Evolutionary conservation across 2,329 filamentous ascomycete genomes (phyloP), one percentile per base, ranked within the genome.

Genomic region (Paraconiothyrium brasiliense): DNA sequence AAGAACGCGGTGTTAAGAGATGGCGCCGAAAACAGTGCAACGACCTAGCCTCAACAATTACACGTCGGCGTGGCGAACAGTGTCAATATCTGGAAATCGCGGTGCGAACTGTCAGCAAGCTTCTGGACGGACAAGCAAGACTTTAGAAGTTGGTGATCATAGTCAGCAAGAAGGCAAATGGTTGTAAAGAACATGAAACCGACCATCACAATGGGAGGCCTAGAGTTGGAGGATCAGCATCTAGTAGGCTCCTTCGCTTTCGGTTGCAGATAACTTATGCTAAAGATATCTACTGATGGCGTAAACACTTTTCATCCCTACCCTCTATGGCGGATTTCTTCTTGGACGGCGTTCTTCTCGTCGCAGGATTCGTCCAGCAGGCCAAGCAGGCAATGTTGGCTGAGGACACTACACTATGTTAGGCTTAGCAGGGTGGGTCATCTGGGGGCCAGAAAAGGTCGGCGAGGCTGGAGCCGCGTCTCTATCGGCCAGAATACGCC

Each of bases 221-320:
- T 54, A 13, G 41, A 6, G 27, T 24, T 34, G 7, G 24, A 34
- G 32, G 43, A 30, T 32, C 30, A 30, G n/a, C n/a, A 24, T 11
- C 30, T 37, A 24, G 8, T 34, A 37, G 41, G 16, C 35, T 16
- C 43, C n/a, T 43, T 37, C 24, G 51, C 37, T 44, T 54, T 54
- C 37, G 51, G 6, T 20, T 22, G 20, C 10, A 52, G 35, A 44
- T 56, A 16, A 47, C 9, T 24, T 6, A 20, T 56, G 27, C 54
- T 47, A 56, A 47, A 56, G n/a, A 56, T 47, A 56, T 56, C 41
- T 34, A 30, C 9, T 24, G 43, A 35, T 35, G 30, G 41, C 54
- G 30, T 41, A 47, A 56, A 54, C 22, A 30, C 22, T 37, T 34
- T 22, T 16, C 3, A 16, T 47, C 27, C 27, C 22, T 47, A 35